Evolutionary conservation across 106 monocot species (phyloP).

Genomic region (Phalaenopsis equestris): DNA sequence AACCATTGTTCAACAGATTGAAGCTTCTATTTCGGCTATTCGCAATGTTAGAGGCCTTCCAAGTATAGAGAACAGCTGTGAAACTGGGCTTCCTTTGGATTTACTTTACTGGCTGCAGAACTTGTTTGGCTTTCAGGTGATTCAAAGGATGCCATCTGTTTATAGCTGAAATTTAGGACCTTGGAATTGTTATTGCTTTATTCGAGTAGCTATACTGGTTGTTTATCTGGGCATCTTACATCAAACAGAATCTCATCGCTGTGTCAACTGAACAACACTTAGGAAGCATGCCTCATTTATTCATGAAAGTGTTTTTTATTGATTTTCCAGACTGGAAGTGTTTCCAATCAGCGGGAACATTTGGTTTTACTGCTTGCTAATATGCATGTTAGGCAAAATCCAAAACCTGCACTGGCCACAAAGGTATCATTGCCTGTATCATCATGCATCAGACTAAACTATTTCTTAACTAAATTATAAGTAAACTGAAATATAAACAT

Average conservation of each 20-base stretch:
- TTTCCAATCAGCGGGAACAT: constrained; percentile 81
- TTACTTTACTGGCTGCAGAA: constrained; percentile 59
- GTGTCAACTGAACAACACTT: not conserved
- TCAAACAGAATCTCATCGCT: not conserved
- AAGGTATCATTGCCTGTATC: constrained; percentile 29
- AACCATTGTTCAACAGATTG: constrained; percentile 38
- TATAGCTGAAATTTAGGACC: not conserved
- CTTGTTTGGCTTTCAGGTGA: constrained; percentile 84
- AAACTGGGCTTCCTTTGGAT: constrained; percentile 25
- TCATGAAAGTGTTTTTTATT: constrained; percentile 6
- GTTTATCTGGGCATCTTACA: not conserved
- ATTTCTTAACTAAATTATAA: not conserved
- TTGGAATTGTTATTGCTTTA: not conserved
- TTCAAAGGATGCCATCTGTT: not conserved
- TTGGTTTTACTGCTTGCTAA: constrained; percentile 71
- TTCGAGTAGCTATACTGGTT: not conserved
- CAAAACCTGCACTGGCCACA: constrained; percentile 38
- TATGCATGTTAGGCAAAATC: constrained; percentile 51
- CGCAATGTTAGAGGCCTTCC: constrained; percentile 55
- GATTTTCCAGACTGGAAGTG: constrained; percentile 55
- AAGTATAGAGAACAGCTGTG: constrained; percentile 19
- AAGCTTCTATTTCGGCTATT: constrained; percentile 59
- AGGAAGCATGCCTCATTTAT: not conserved
- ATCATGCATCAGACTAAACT: not conserved
- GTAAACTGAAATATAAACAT: constrained; percentile 1